A percentile compares a stretch with the other conserved stretches of the same genome.
Evolutionary conservation across 768 basidiomycete genomes (phyloP).

Genomic region (Gymnopilus junonius): DNA sequence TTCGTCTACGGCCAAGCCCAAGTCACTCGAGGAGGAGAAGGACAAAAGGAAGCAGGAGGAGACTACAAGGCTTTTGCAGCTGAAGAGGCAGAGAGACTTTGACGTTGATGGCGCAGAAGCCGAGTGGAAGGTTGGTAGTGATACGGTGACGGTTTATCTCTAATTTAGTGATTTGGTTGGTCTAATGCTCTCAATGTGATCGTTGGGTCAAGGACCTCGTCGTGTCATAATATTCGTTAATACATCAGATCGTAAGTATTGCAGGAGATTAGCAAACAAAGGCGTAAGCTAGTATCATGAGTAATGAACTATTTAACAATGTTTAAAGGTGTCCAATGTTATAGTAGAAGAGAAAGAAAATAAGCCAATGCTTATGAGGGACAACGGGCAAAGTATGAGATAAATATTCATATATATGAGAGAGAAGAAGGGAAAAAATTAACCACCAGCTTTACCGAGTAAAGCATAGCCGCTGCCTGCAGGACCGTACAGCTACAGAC

Average conservation of each 20-base stretch:
- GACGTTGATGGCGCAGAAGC: slow-evolving; percentile 66
- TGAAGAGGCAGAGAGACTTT: slow-evolving; percentile 63
- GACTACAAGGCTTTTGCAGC: slow-evolving; percentile 40
- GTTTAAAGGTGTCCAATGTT: neutral
- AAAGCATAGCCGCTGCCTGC: slow-evolving; percentile 79
- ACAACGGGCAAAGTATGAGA: neutral
- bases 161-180: slow-evolving; percentile 24
- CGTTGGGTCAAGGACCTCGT: neutral
- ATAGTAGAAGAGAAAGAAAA: neutral
- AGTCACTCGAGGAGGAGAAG: neutral
- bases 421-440: neutral
- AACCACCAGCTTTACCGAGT: slow-evolving; percentile 38
- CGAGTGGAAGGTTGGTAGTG: slow-evolving; percentile 69
- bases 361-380: neutral
- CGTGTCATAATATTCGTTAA: slow-evolving; percentile 2
- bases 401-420: slow-evolving; percentile 5
- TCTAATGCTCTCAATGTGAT: no score
- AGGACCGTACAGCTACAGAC: slow-evolving; percentile 67
- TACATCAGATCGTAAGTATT: slow-evolving; percentile 1
- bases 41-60: slow-evolving; percentile 31
- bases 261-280: neutral
- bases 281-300: neutral
- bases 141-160: slow-evolving; percentile 48
- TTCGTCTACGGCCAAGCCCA: neutral
- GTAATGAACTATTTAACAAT: neutral